phyloP scores from a whole-genome alignment of 2,329 filamentous ascomycete genomes.

The Paraphaeosphaeria minitans region DNA sequence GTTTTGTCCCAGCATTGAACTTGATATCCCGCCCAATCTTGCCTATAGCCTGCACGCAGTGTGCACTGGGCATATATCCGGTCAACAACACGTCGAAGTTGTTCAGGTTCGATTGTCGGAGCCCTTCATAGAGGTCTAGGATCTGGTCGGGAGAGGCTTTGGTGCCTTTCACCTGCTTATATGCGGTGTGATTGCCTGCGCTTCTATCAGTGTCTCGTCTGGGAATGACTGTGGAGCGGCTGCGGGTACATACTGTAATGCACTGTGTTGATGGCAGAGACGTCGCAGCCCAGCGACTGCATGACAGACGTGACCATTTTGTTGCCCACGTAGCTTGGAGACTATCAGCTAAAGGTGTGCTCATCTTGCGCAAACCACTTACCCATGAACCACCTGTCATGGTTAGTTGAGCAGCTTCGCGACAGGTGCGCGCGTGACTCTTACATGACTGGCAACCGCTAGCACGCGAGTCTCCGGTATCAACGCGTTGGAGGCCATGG shows the following conservation, averaged over 20 bases:
- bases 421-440: slow-evolving; percentile 42
- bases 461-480: slow-evolving; percentile 73
- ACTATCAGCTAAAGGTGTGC: slow-evolving; percentile 25
- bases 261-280: slow-evolving; percentile 92
- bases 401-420: slow-evolving; percentile 31
- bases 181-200: slow-evolving; percentile 91
- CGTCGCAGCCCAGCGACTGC: slow-evolving; percentile 91
- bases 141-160: slow-evolving; percentile 83
- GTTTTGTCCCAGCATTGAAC: slow-evolving; percentile 63
- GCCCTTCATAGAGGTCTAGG: slow-evolving; percentile 78
- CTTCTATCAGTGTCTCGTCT: slow-evolving; percentile 11
- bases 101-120: slow-evolving; percentile 81
- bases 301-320: slow-evolving; percentile 95
- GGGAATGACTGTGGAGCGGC: background rate
- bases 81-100: slow-evolving; percentile 94
- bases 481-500: slow-evolving; percentile 45
- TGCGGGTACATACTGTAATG: slow-evolving; percentile 77
- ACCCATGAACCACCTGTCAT: slow-evolving; percentile 73
- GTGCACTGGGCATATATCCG: slow-evolving; percentile 89
- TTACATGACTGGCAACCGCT: slow-evolving; percentile 93
- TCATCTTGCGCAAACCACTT: slow-evolving; percentile 46
- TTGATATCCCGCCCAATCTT: slow-evolving; percentile 82
- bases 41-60: slow-evolving; percentile 82
- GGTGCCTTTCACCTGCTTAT: slow-evolving; percentile 85
- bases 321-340: slow-evolving; percentile 87